These are phyloP conservation scores for Heliamphora exappendiculata DNA, from an alignment of 148 eudicot genomes.

Conservation along the genomic window DNA sequence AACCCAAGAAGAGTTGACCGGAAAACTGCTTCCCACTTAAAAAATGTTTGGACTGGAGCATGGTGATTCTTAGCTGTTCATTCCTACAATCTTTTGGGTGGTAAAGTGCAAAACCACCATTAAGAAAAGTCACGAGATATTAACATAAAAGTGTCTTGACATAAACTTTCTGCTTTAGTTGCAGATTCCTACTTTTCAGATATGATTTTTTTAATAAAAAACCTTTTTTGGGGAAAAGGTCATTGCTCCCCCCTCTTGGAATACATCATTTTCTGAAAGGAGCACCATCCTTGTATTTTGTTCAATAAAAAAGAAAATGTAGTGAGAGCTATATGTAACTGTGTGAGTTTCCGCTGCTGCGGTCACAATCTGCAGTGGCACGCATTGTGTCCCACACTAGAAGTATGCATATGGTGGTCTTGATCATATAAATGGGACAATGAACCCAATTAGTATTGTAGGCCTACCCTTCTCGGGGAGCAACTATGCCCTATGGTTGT, in stretches of 20 bases:
- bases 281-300: not conserved
- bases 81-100: not conserved
- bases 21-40: too few relatives aligned
- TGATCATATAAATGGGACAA: not conserved
- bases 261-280: not conserved
- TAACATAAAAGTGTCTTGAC: not conserved
- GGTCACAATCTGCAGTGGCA: not conserved
- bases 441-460: not conserved
- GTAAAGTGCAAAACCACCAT: not conserved
- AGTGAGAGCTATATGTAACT: not conserved
- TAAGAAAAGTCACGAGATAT: not conserved
- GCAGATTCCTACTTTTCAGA: not conserved
- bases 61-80: not conserved
- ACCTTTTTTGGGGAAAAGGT: not conserved
- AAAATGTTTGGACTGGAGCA: not conserved
- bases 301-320: not conserved
- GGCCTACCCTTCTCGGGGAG: not conserved
- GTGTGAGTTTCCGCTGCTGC: not conserved
- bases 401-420: not conserved
- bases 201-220: too few relatives aligned
- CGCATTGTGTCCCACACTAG: not conserved
- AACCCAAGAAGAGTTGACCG: too few relatives aligned
- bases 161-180: not conserved
- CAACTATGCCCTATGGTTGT: not conserved
- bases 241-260: not conserved